These are phyloP conservation scores for Trichosporon faecale DNA, from an alignment of 1,284 basidiomycete genomes.

Conservation along the genomic window DNA sequence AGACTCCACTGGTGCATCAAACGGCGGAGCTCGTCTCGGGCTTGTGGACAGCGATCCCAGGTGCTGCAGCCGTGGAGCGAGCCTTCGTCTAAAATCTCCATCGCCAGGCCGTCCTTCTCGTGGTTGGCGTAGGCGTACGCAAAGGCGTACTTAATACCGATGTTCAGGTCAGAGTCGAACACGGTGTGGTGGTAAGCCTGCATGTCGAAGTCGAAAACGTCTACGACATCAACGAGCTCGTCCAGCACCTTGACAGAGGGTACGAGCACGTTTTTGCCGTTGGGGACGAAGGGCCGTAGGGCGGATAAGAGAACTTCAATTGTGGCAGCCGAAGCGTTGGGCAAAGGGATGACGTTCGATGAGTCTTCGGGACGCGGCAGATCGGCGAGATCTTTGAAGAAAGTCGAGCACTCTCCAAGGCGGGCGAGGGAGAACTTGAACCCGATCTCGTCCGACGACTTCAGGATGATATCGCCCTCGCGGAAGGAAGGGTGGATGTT, in stretches of 20 bases:
- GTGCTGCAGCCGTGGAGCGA: neutral
- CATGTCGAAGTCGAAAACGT: neutral
- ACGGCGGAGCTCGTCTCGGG: neutral
- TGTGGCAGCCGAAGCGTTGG: neutral
- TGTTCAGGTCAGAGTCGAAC: neutral
- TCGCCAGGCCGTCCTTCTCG: neutral
- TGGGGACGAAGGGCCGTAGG: neutral
- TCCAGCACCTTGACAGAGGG: neutral
- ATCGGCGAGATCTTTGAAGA: constrained; percentile 3
- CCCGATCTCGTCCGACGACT: neutral
- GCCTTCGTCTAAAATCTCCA: neutral
- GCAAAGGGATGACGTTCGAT: neutral
- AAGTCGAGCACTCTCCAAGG: neutral
- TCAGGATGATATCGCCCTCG: neutral
- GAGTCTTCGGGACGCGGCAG: neutral
- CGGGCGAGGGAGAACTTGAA: neutral
- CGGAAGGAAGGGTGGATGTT: neutral
- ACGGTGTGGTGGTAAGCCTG: neutral
- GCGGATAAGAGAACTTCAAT: neutral
- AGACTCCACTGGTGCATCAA: neutral
- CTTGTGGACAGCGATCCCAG: neutral
- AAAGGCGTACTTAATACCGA: neutral
- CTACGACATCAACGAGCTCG: neutral
- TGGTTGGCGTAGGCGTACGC: neutral
- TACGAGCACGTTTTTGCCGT: neutral